Percentiles rank a stretch among this genome's conserved stretches.
These are phyloP conservation scores for Sanghuangporus weigelae DNA, from an alignment of 1,284 basidiomycete species.

Conservation along the genomic window DNA sequence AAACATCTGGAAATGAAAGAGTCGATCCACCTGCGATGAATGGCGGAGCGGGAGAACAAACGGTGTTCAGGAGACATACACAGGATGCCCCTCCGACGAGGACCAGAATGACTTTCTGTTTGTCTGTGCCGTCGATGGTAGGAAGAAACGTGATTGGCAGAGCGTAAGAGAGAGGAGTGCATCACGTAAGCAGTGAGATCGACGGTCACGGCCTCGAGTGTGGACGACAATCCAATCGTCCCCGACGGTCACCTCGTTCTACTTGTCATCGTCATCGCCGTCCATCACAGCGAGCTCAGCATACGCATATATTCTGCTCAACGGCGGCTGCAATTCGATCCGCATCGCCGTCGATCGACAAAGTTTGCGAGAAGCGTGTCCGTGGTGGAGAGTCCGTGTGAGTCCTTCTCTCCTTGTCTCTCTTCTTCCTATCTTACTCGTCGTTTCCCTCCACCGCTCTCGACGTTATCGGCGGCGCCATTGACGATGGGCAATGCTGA, in stretches of 20 bases:
- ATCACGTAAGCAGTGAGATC: background rate
- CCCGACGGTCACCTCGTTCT: background rate
- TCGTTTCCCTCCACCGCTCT: background rate
- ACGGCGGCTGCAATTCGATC: background rate
- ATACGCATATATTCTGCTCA: background rate
- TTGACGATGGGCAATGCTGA: background rate
- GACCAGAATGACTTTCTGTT: background rate
- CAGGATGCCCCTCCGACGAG: background rate
- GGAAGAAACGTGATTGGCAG: background rate
- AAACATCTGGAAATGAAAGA: background rate
- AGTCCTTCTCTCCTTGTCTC: background rate
- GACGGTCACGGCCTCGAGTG: background rate
- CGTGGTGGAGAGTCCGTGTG: conserved; percentile 4
- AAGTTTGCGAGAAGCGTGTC: background rate
- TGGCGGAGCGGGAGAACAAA: background rate
- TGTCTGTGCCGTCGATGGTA: background rate
- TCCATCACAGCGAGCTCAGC: background rate
- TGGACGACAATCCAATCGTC: background rate
- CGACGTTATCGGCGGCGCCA: background rate
- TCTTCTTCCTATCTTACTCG: conserved; percentile 2
- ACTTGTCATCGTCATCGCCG: background rate
- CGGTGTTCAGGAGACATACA: background rate
- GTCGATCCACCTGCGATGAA: background rate
- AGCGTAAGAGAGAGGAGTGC: background rate
- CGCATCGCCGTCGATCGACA: background rate